phyloP scores from a whole-genome alignment of 2,329 filamentous ascomycete species.

The Parasarocladium wereldwijsianum region DNA sequence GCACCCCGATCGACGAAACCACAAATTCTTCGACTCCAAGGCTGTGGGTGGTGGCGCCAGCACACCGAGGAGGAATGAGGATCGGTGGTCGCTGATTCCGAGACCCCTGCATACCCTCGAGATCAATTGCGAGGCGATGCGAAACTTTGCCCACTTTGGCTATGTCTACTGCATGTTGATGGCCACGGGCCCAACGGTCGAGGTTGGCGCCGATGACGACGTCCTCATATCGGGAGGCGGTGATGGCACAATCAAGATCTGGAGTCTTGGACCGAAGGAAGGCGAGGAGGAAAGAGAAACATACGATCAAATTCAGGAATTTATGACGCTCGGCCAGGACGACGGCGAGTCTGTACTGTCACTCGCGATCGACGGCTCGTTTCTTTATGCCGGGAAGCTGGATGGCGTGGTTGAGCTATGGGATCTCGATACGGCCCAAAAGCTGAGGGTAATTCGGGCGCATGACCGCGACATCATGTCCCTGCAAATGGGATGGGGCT shows the following conservation, averaged over 20 bases:
- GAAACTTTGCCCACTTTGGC: constrained; percentile 84
- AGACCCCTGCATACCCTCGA: constrained; percentile 49
- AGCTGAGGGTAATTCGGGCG: constrained; percentile 71
- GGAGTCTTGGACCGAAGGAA: constrained; percentile 42
- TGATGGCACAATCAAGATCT: constrained; percentile 90
- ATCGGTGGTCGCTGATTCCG: constrained; percentile 39
- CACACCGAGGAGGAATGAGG: constrained; percentile 56
- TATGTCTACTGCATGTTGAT: constrained; percentile 96
- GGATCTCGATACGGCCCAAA: constrained; percentile 89
- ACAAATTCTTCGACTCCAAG: constrained; percentile 85
- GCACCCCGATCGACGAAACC: constrained; percentile 63
- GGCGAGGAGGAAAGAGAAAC: constrained; percentile 23
- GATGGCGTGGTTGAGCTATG: constrained; percentile 86
- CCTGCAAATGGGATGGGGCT: constrained; percentile 71
- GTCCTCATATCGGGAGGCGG: constrained; percentile 83
- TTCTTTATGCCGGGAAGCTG: constrained; percentile 81
- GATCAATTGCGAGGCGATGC: constrained; percentile 66
- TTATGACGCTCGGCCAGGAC: constrained; percentile 49
- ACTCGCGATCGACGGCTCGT: constrained; percentile 74
- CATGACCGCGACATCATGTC: constrained; percentile 75
- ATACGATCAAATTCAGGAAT: constrained; percentile 49
- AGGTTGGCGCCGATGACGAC: constrained; percentile 60
- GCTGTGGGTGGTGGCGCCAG: constrained; percentile 71
- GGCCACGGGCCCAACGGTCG: constrained; percentile 50
- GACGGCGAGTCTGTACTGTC: constrained; percentile 56